These are phyloP conservation scores for Scheffersomyces lignicola DNA, from an alignment of 1,139 yeast species.

Conservation along the genomic window DNA sequence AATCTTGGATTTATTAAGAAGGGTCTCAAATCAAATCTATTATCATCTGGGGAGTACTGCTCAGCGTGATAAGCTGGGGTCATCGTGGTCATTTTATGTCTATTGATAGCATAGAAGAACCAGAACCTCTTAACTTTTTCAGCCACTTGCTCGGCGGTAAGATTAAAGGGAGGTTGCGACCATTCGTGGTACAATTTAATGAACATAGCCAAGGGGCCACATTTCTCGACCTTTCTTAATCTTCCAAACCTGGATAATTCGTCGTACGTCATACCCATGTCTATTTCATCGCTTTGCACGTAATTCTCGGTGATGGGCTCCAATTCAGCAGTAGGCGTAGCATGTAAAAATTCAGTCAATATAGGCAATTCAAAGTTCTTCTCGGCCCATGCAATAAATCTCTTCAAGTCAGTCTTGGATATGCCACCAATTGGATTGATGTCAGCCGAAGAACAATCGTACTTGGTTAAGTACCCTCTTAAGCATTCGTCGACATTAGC, in stretches of 20 bases:
- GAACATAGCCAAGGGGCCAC: slow-evolving; percentile 96
- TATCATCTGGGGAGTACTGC: slow-evolving; percentile 96
- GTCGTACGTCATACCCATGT: slow-evolving; percentile 97
- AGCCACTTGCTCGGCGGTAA: slow-evolving; percentile 82
- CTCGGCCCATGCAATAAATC: slow-evolving; percentile 80
- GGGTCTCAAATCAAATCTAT: slow-evolving; percentile 92
- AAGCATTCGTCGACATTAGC: slow-evolving; percentile 98
- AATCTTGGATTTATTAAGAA: slow-evolving; percentile 89
- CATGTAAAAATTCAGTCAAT: slow-evolving; percentile 72
- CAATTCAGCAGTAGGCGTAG: slow-evolving; percentile 96
- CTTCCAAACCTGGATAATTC: slow-evolving; percentile 92
- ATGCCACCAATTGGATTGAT: slow-evolving; percentile 97
- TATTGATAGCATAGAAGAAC: slow-evolving; percentile 89
- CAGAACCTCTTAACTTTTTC: slow-evolving; percentile 90
- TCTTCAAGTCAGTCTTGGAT: slow-evolving; percentile 86
- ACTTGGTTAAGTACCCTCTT: slow-evolving; percentile 92
- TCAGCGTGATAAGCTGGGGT: slow-evolving; percentile 98
- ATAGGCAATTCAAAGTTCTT: slow-evolving; percentile 72
- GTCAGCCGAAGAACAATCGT: slow-evolving; percentile 96
- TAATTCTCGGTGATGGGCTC: slow-evolving; percentile 92
- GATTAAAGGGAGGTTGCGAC: slow-evolving; percentile 67
- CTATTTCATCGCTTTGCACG: slow-evolving; percentile 94
- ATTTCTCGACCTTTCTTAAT: slow-evolving; percentile 85
- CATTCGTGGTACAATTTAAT: slow-evolving; percentile 86
- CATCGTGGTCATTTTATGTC: slow-evolving; percentile 95